Percentiles rank a stretch among this genome's conserved stretches.
Conservation (phyloP, 345 rosid species). For the Populus davidiana region DNA sequence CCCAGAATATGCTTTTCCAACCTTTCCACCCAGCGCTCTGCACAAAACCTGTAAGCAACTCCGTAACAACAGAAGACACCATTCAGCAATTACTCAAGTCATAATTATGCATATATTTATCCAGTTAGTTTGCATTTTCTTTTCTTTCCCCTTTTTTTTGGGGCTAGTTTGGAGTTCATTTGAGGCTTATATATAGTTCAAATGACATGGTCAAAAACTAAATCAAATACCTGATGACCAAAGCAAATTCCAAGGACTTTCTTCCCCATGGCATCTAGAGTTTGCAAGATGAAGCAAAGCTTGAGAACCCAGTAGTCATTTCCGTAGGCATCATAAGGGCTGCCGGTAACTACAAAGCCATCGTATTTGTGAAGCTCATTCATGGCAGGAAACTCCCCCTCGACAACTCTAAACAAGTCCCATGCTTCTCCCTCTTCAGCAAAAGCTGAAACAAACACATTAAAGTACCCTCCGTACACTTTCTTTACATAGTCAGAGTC, state of each 20-base stretch:
- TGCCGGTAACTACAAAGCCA: slow-evolving; percentile 81
- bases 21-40: slow-evolving; percentile 78
- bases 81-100: too few relatives aligned
- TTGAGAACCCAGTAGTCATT: slow-evolving; percentile 67
- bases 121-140: too few relatives aligned
- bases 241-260: slow-evolving; percentile 86
- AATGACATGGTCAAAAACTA: background rate
- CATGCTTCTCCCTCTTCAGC: slow-evolving; percentile 79
- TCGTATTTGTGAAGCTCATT: slow-evolving; percentile 59
- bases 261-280: slow-evolving; percentile 70
- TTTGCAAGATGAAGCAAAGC: slow-evolving; percentile 61
- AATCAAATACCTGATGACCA: slow-evolving; percentile 74
- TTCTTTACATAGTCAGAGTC: slow-evolving; percentile 75
- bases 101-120: too few relatives aligned
- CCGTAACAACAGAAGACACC: background rate
- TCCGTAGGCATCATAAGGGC: slow-evolving; percentile 77
- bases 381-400: slow-evolving; percentile 73
- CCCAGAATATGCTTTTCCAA: slow-evolving; percentile 64
- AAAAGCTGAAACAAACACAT: slow-evolving; percentile 65
- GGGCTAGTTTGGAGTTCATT: too few relatives aligned
- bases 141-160: too few relatives aligned
- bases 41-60: slow-evolving; percentile 57
- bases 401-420: slow-evolving; percentile 72
- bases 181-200: too few relatives aligned
- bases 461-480: slow-evolving; percentile 72